Percentiles rank a stretch among this genome's conserved stretches.
These are phyloP conservation scores for Vigna hirtella DNA, from an alignment of 306 rosid species.

Conservation along the genomic window DNA sequence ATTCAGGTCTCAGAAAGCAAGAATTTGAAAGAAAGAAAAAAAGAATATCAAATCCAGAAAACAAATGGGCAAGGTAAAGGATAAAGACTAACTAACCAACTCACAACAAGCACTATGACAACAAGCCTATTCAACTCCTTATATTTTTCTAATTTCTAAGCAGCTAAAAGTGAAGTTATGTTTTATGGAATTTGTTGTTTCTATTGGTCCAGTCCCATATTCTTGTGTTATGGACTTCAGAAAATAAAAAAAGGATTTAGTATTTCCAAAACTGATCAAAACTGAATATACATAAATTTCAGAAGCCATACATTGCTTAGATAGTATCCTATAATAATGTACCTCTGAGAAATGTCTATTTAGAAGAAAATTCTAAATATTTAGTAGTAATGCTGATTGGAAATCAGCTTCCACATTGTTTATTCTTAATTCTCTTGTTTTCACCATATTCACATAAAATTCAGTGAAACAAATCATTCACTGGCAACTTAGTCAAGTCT, in stretches of 20 bases:
- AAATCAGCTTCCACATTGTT: constrained; percentile 34
- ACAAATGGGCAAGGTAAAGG: constrained; percentile 38
- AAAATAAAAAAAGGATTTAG: constrained; percentile 16
- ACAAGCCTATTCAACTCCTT: constrained; percentile 15
- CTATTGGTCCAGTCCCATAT: constrained; percentile 22
- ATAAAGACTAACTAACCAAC: constrained; percentile 34
- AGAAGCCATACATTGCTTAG: constrained; percentile 26
- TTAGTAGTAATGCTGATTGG: constrained; percentile 2
- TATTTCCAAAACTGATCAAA: constrained; percentile 33
- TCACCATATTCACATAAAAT: constrained; percentile 23
- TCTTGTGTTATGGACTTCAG: constrained; percentile 29
- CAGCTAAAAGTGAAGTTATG: constrained; percentile 2
- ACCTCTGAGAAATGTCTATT: constrained; percentile 28
- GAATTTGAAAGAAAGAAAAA: constrained; percentile 32
- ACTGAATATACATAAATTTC: constrained; percentile 35
- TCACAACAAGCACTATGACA: constrained; percentile 35
- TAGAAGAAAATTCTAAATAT: constrained; percentile 8
- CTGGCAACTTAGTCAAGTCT: constrained; percentile 43
- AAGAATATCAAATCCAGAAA: constrained; percentile 43
- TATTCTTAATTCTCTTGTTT: constrained; percentile 27
- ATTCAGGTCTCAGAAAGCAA: constrained; percentile 27
- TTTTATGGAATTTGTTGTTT: constrained; percentile 27
- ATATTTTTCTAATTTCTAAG: constrained; percentile 30
- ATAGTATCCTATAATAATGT: constrained; percentile 20
- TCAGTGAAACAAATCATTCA: constrained; percentile 40